Conservation (phyloP, 495 filamentous ascomycete species). For the Eremomyces bilateralis region DNA sequence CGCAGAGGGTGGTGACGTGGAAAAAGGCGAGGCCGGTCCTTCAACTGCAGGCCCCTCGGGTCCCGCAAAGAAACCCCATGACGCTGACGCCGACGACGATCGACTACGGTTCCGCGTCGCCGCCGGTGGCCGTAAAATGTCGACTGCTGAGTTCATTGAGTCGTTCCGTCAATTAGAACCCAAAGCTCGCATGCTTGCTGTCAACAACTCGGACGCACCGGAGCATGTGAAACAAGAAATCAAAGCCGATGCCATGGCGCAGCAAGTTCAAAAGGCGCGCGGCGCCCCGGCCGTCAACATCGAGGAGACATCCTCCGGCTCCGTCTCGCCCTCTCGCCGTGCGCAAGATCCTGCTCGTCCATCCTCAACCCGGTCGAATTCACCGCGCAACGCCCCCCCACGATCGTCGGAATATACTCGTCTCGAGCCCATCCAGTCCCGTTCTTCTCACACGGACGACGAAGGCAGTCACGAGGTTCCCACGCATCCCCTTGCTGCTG, state of each 20-base stretch:
- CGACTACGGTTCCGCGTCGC: slow-evolving; percentile 74
- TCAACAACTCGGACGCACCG: slow-evolving; percentile 45
- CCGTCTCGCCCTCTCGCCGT: too few relatives aligned
- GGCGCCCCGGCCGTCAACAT: neutral
- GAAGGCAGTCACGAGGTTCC: slow-evolving; percentile 15
- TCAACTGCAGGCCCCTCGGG: slow-evolving; percentile 4
- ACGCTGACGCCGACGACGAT: slow-evolving; percentile 45
- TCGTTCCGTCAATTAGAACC: slow-evolving; percentile 66
- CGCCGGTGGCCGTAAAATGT: slow-evolving; percentile 57
- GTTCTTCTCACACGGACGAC: slow-evolving; percentile 4
- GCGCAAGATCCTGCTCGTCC: neutral
- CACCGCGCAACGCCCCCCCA: neutral
- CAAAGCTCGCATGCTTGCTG: slow-evolving; percentile 43
- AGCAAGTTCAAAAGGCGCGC: neutral
- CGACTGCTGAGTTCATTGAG: slow-evolving; percentile 74
- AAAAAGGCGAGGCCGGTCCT: slow-evolving; percentile 7
- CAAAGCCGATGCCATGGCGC: slow-evolving; percentile 25
- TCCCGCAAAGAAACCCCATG: slow-evolving; percentile 2
- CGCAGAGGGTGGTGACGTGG: slow-evolving; percentile 9
- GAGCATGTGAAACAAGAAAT: slow-evolving; percentile 32
- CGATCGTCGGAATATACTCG: neutral
- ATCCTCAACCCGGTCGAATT: neutral
- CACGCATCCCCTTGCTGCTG: slow-evolving; percentile 13
- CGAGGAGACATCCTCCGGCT: neutral
- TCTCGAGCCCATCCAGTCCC: neutral